These are phyloP conservation scores for Cladobotryum mycophilum DNA, from an alignment of 2,329 filamentous ascomycete genomes.

Conservation along the genomic window DNA sequence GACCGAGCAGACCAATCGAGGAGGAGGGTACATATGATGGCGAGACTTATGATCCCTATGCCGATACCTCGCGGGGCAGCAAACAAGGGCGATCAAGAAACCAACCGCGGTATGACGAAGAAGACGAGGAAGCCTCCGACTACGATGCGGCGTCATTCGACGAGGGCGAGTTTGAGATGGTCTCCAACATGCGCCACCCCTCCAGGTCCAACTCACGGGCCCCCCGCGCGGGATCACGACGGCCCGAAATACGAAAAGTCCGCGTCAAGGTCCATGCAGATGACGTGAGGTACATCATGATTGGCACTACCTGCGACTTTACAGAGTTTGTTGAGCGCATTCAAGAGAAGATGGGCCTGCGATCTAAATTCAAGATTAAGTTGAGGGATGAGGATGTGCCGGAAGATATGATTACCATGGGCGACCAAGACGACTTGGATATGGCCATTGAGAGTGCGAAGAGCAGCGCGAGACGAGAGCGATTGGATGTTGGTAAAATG, in stretches of 20 bases:
- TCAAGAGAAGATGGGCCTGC: constrained; percentile 77
- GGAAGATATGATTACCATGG: constrained; percentile 92
- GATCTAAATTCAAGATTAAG: constrained; percentile 79
- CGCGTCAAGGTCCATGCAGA: constrained; percentile 88
- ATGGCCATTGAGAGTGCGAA: constrained; percentile 71
- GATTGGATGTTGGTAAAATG: constrained; percentile 82
- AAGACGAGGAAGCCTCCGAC: constrained; percentile 72
- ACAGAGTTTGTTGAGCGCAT: constrained; percentile 72
- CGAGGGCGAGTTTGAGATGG: constrained; percentile 74
- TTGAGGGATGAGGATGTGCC: constrained; percentile 71
- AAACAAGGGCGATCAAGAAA: constrained; percentile 29
- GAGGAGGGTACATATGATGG: constrained; percentile 61
- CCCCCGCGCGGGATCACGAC: constrained; percentile 49
- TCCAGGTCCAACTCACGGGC: constrained; percentile 42
- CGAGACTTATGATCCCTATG: constrained; percentile 62
- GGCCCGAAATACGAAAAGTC: constrained; percentile 68
- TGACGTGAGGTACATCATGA: constrained; percentile 90
- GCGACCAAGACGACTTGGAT: constrained; percentile 91
- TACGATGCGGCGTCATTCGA: constrained; percentile 66
- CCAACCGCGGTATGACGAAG: constrained; percentile 64
- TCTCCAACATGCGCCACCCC: constrained; percentile 47
- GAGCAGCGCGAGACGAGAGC: constrained; percentile 63
- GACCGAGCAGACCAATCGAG: constrained; percentile 25
- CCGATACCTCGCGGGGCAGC: constrained; percentile 33
- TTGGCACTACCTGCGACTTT: constrained; percentile 66